Base-by-base conservation (phyloP, 768 basidiomycete species). In the Termitomyces sp. region DNA sequence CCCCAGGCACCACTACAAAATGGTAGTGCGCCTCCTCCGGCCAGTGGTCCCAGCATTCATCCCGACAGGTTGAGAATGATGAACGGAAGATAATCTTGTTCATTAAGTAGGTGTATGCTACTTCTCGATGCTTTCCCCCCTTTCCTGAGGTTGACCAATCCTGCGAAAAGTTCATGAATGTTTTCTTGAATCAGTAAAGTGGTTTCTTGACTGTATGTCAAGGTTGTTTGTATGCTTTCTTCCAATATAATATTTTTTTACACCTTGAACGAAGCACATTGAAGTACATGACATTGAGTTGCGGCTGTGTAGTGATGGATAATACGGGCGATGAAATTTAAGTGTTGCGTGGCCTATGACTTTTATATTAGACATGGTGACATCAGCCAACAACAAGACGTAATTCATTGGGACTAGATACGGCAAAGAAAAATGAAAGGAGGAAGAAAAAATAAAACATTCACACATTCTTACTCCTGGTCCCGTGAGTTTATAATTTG, bases 11-110 rank as follows among this genome's bases (percentile, higher is more conserved):
- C 69, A 4, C 69, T 71, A 16, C 60, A 67, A 58, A 58, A 62
- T 46, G 66, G 66, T 61, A 66, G 45, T 15, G 58, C 69, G 4
- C 69, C 71, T 11, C 66, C 70, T 27, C 57, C 70, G n/a, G 66
- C 71, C 48, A 70, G 69, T 20, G 80, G 81, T 20, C 85, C 87
- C 45, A 84, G 78, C n/a, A 92, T 93, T 63, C 91, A 93, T 69
- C 91, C 91, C 11, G 91, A 93, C 72, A 81, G 91, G 59, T 65
- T 90, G 71, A 80, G 89, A 59, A 92, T 93, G 91, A 84, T 93
- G 86, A 80, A 71, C 54, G 70, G 69, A 53, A 68, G 71, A 60
- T 68, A 41, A 64, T 13, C 15, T 56, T 31, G 36, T 44, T 54
- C 16, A 31, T 48, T 36, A 55, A 48, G 48, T 53, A 62, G 61